Evolutionary conservation across 345 rosid genomes (phyloP).

Genomic region (Adansonia digitata): DNA sequence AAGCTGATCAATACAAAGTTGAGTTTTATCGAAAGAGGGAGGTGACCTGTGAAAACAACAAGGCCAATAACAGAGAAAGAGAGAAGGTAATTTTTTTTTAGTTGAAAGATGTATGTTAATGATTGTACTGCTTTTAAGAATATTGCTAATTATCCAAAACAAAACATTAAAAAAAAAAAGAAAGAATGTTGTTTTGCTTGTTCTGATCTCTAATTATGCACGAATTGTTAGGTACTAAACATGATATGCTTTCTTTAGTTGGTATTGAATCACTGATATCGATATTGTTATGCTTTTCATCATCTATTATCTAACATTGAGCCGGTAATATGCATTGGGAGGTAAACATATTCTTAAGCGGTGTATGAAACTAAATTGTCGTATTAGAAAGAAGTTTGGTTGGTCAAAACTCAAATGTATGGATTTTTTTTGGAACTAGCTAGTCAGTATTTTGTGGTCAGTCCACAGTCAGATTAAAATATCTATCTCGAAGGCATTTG

Average conservation of each 20-base stretch:
- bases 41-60: slow-evolving; percentile 49
- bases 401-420: background rate
- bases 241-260: background rate
- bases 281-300: background rate
- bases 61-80: slow-evolving; percentile 56
- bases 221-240: background rate
- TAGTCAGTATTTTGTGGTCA: background rate
- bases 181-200: background rate
- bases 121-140: background rate
- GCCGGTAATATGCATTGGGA: background rate
- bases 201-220: background rate
- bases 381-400: background rate
- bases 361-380: background rate
- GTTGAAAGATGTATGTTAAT: background rate
- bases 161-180: background rate
- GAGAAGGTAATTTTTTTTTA: slow-evolving; percentile 50
- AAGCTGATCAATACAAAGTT: slow-evolving; percentile 56
- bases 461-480: background rate
- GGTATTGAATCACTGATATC: background rate
- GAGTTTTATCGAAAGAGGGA: slow-evolving; percentile 61
- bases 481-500: background rate
- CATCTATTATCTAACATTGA: background rate
- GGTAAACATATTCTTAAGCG: background rate
- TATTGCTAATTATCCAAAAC: background rate
- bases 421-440: background rate